phyloP scores from a whole-genome alignment of 352 stramenopile species.

The Pythium phragmiticola region DNA sequence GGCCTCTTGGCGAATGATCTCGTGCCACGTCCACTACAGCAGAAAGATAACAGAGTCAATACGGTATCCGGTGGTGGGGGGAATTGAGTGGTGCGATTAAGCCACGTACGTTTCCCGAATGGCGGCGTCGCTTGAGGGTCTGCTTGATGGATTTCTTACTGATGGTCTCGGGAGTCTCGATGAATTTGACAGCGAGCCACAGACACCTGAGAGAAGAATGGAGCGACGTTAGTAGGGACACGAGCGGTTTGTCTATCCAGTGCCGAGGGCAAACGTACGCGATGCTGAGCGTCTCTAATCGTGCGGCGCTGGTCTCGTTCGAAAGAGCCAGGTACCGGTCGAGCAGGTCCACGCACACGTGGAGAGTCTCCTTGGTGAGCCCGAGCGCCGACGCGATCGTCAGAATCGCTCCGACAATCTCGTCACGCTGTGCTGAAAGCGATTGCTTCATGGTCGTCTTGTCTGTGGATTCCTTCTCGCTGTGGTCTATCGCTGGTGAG shows the following conservation, averaged over 20 bases:
- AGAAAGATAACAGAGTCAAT: not conserved
- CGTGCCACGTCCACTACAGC: constrained; percentile 56
- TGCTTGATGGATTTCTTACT: constrained; percentile 55
- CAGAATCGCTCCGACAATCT: constrained; percentile 62
- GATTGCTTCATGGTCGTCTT: not conserved
- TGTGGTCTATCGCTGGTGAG: not conserved
- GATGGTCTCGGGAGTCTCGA: constrained; percentile 61
- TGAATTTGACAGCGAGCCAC: constrained; percentile 75
- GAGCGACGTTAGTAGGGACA: not conserved
- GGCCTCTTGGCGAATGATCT: constrained; percentile 54
- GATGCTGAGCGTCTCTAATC: constrained; percentile 59
- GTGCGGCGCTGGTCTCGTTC: constrained; percentile 22
- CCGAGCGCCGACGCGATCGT: constrained; percentile 65
- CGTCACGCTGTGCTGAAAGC: constrained; percentile 42
- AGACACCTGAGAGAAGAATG: constrained; percentile 37
- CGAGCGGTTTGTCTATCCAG: not conserved
- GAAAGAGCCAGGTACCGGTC: constrained; percentile 45
- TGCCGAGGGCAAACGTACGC: constrained; percentile 31
- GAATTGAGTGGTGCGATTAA: too few relatives aligned
- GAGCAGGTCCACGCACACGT: constrained; percentile 55
- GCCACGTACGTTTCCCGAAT: constrained; percentile 57
- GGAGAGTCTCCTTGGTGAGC: constrained; percentile 55
- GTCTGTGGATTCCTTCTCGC: not conserved
- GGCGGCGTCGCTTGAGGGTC: constrained; percentile 53
- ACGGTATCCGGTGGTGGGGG: not conserved